Percentiles rank a stretch among this genome's conserved stretches.
Conservation (phyloP, 2,329 filamentous ascomycete genomes). For the Didymella lethalis region DNA sequence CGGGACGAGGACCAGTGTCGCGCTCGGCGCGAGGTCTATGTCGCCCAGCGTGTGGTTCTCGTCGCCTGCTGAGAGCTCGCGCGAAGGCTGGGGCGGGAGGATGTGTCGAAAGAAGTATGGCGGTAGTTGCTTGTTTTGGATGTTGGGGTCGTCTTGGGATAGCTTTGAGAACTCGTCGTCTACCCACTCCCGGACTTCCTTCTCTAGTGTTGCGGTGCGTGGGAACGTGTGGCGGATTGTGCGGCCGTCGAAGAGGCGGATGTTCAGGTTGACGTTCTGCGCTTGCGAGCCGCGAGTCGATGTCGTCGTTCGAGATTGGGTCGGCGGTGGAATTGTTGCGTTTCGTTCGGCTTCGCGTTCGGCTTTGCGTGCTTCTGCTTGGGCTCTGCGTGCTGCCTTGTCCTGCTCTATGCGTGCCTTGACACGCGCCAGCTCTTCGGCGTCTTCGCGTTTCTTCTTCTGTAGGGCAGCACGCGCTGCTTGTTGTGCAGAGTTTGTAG, state of each 20-base stretch:
- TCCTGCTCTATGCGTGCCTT: conserved; percentile 80
- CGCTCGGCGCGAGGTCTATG: conserved; percentile 77
- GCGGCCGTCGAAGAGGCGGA: conserved; percentile 84
- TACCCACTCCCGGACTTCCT: conserved; percentile 79
- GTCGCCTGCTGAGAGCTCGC: conserved; percentile 75
- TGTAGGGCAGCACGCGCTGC: conserved; percentile 59
- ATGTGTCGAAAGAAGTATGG: conserved; percentile 89
- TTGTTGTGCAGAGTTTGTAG: conserved; percentile 50
- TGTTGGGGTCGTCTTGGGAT: conserved; percentile 32
- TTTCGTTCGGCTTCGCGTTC: conserved; percentile 43
- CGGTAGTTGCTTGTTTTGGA: conserved; percentile 39
- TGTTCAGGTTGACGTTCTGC: conserved; percentile 64
- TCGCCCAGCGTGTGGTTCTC: conserved; percentile 73
- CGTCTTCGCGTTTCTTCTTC: conserved; percentile 69
- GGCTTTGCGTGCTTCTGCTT: conserved; percentile 45
- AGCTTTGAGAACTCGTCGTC: conserved; percentile 56
- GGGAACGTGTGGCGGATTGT: conserved; percentile 78
- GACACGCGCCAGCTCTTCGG: conserved; percentile 74
- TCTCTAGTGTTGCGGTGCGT: conserved; percentile 66
- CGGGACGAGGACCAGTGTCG: conserved; percentile 83
- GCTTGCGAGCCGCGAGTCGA: conserved; percentile 54
- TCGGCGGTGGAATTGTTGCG: conserved; percentile 14
- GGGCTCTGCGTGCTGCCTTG: conserved; percentile 68
- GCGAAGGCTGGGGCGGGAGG: conserved; percentile 78
- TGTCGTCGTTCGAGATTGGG: conserved; percentile 53